Evolutionary conservation across 148 eudicot genomes (phyloP), one percentile per base, ranked within the genome.

Genomic region (Polygonum aviculare): DNA sequence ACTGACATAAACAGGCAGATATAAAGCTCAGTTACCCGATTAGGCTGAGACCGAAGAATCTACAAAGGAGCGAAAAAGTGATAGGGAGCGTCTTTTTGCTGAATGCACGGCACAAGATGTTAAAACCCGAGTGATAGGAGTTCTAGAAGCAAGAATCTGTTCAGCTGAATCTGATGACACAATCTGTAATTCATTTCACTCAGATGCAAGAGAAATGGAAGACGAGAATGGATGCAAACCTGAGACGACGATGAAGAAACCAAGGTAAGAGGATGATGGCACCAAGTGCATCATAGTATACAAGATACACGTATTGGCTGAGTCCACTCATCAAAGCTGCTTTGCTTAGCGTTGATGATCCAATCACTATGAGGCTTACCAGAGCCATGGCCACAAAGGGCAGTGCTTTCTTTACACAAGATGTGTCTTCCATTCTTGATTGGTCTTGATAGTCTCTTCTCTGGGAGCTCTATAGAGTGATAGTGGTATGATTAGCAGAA

Each of bases 341-440:
- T 60, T 60, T 60, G 36, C 3, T 60, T 60, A 60, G 67, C 3
- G 67, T 21, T 60, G 3, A 0, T 22, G 26, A 6, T 19, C 35
- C 7, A 0, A 60, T 21, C 38, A 8, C 2, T 10, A 3, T 2
- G 35, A 60, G 22, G 0, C 26, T 1, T 3, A 60, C 35, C 36
- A 26, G 12, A 7, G 26, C 26, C 67, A 60, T 60, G 35, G 35
- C 67, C 36, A 21, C 36, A 21, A 60, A 21, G 3, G 67, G 67
- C 9, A 60, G 67, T 12, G 80, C 79, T 19, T 84, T 82, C 38
- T 69, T 82, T 59, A 59, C 65, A 19, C 1, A 10, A 9, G 22
- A 22, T 3, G 2, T 19, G 65, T 21, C 8, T 12, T 59, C 65
- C 65, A 59, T 59, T 8, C 12, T 59, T 59, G 35, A 59, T 19